A percentile compares a stretch with the other conserved stretches of the same genome.
Evolutionary conservation across 441 rosid genomes (phyloP).

Genomic region (Populus hybrid): DNA sequence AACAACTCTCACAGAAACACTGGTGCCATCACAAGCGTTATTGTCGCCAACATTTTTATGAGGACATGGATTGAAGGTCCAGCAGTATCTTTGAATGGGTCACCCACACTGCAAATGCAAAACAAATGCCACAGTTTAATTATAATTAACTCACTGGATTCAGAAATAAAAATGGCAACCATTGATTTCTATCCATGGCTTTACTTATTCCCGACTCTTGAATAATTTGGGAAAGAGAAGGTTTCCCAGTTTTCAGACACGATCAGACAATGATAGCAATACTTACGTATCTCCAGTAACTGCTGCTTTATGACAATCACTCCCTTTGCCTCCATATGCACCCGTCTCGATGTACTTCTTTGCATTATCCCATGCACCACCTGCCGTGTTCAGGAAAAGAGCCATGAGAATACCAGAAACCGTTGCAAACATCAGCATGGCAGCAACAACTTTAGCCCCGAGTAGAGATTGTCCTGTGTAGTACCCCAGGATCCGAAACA

Average conservation of each 20-base stretch:
- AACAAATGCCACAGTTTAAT: neutral
- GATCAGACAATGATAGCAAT: neutral
- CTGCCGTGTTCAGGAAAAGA: slow-evolving; percentile 93
- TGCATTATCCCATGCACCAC: slow-evolving; percentile 99
- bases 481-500: slow-evolving; percentile 82
- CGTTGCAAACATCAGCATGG: slow-evolving; percentile 94
- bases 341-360: slow-evolving; percentile 96
- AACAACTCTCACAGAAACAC: slow-evolving; percentile 44
- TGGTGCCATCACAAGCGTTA: slow-evolving; percentile 79
- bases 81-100: slow-evolving; percentile 97
- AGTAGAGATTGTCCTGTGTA: slow-evolving; percentile 91
- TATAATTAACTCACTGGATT: neutral
- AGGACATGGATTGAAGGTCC: slow-evolving; percentile 97
- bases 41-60: slow-evolving; percentile 95
- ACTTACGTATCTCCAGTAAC: slow-evolving; percentile 97
- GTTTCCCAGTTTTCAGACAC: neutral
- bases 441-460: slow-evolving; percentile 96
- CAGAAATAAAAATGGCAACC: neutral
- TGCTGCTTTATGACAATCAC: slow-evolving; percentile 96
- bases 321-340: slow-evolving; percentile 96
- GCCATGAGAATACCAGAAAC: slow-evolving; percentile 98
- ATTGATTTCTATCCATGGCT: neutral
- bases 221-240: neutral
- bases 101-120: slow-evolving; percentile 78
- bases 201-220: neutral